phyloP scores from a whole-genome alignment of 1,284 basidiomycete genomes.

The Melampsora americana region DNA sequence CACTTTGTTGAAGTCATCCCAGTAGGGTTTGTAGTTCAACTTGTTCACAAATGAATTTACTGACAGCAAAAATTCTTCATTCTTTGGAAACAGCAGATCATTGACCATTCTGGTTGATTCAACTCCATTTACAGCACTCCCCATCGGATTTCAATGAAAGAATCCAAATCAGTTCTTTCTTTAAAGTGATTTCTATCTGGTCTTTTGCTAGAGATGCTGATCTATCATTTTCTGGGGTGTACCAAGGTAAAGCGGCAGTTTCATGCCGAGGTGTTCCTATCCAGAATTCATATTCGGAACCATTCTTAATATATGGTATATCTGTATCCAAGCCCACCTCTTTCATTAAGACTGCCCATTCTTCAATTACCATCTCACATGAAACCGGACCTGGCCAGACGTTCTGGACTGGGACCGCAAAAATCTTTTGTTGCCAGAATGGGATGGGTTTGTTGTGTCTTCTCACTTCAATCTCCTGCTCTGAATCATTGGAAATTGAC shows the following conservation, averaged over 20 bases:
- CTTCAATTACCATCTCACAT: not conserved
- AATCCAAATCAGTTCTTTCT: no score
- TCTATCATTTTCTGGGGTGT: not conserved
- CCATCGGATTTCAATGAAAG: not conserved
- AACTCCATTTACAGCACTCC: not conserved
- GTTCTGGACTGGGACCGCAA: not conserved
- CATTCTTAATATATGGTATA: no score
- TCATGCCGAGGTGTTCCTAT: no score
- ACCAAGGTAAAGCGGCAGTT: not conserved
- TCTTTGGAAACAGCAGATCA: not conserved
- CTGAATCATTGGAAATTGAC: no score
- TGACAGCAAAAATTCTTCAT: not conserved
- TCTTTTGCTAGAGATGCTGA: not conserved
- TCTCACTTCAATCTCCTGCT: no score
- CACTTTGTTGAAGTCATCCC: no score
- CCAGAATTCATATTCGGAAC: no score
- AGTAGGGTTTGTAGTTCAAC: not conserved
- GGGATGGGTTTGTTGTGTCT: no score
- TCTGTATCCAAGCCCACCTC: no score
- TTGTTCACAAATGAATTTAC: constrained; percentile 5
- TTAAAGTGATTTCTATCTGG: not conserved
- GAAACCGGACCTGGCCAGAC: not conserved
- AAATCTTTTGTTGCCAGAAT: no score
- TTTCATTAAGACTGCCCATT: not conserved
- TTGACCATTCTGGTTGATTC: not conserved